Evolutionary conservation across 352 stramenopile species (phyloP), one percentile per base, ranked within the genome.

Genomic region (Pythium sp.): DNA sequence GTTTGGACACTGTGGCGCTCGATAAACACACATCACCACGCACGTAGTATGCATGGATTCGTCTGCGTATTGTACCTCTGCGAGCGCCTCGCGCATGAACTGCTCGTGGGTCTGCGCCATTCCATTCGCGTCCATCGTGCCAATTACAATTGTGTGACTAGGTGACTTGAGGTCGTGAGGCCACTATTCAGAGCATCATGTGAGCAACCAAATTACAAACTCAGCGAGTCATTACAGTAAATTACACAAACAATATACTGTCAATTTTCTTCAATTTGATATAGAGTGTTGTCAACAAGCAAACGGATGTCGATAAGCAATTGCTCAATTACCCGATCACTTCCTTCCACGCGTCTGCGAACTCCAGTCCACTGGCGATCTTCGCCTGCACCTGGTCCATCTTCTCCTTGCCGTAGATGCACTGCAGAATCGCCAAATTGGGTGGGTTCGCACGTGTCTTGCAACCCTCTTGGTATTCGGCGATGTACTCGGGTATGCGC

Each of bases 61-160:
- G 12, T 41, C 26, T 8, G 2, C 18, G 2, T 1, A 41, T 9
- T 14, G 34, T 14, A 91, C 86, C 82, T 94, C 86, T 12, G 64
- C 61, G 34, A 94, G 80, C 43, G 86, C 86, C 75, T 92, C 77
- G 20, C 65, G 72, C 86, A 94, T 94, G 70, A 91, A 94, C 54
- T 62, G 69, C 60, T 82, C 77, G 66, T 90, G 79, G 47, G 55
- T 75, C 58, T 59, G 75, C 22, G 41, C 49, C 22, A 47, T 47
- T 47, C 56, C 55, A 57, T 62, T 26, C 41, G 49, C 38, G 30
- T 63, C 53, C 55, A 64, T 69, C 15, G 14, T 26, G 28, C 3
- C 2, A n/a, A 59, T 43, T 59, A 18, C 28, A 8, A 6, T 36
- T 59, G 32, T 6, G 54, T 7, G 53, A 18, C n/a, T 38, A 12